Evolutionary conservation across 495 filamentous ascomycete species (phyloP).

Genomic region (Neurospora sp.): DNA sequence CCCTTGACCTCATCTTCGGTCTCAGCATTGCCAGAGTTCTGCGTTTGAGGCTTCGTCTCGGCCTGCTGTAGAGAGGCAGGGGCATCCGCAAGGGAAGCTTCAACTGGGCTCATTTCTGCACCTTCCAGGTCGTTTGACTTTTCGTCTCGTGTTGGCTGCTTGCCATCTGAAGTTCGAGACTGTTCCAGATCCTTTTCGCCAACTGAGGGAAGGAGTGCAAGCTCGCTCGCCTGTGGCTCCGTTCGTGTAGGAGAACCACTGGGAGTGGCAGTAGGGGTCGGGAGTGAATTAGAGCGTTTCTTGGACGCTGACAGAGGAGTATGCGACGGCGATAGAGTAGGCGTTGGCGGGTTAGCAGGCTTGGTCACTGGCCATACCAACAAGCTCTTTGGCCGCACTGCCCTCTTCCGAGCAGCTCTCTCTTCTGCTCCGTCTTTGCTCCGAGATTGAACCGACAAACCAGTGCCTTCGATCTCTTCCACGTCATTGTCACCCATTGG

Average conservation of each 20-base stretch:
- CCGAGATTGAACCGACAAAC: constrained; percentile 37
- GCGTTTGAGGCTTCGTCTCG: background rate
- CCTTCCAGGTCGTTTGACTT: background rate
- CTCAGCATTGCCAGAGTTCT: background rate
- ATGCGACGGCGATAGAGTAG: constrained; percentile 22
- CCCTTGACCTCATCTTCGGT: constrained; percentile 15
- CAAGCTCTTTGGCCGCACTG: constrained; percentile 51
- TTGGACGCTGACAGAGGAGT: constrained; percentile 23
- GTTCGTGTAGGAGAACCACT: background rate
- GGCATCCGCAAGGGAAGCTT: background rate
- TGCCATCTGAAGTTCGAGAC: background rate
- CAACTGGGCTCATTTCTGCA: background rate
- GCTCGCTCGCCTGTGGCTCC: background rate
- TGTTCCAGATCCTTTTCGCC: background rate
- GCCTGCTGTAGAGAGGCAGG: background rate
- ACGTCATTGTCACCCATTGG: constrained; percentile 61
- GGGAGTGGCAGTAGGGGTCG: constrained; percentile 24
- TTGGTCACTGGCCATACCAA: constrained; percentile 31
- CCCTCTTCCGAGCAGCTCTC: constrained; percentile 30
- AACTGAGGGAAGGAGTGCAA: background rate
- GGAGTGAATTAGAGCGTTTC: constrained; percentile 47
- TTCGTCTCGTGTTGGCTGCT: background rate
- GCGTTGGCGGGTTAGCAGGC: constrained; percentile 16
- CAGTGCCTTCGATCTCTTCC: constrained; percentile 63
- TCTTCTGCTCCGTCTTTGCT: constrained; percentile 50